Evolutionary conservation across 2,329 filamentous ascomycete genomes (phyloP), one percentile per base, ranked within the genome.

Genomic region (Cladosporium sp.): DNA sequence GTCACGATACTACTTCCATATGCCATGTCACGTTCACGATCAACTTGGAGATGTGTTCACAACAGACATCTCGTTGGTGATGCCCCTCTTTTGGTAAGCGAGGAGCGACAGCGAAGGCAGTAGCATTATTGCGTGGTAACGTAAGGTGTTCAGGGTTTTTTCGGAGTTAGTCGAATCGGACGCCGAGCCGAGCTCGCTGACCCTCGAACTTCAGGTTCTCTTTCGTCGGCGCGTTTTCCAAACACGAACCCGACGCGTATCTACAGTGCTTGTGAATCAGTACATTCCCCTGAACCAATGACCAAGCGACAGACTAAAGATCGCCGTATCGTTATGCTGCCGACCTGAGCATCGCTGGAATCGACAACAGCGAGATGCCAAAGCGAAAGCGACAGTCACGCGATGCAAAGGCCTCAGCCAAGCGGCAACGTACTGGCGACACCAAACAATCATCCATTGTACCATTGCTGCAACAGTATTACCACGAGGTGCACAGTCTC

Each of bases 401-500:
- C 38, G 21, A 12, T 11, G 34, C 15, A 34, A 18, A 38, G 14
- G 24, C 18, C 28, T 24, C 61, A 18, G 10, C 15, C 44, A 64
- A 64, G 51, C 51, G 61, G 6, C 61, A 64, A 21, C 61, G 61
- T 14, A 47, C 36, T 21, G 26, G 30, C 14, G 59, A 38, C 24
- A 28, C 24, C 47, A 28, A 36, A 36, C 32, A 24, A 4, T 4
- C 4, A 18, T 67, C 62, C 7, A 68, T 71, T 14, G 65, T 65
- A 32, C 59, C 71, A 15, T 59, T 75, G 41, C 68, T 75, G 10
- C 58, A 67, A 21, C 66, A 70, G 30, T 74, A 75, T 59, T 75
- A 75, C 64, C 57, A 68, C 4, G 49, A 71, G 60, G 70, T 75
- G 21, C 68, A 72, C 10, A 73, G 71, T n/a, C 61, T 75, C 44